phyloP scores from a whole-genome alignment of 2,329 filamentous ascomycete genomes.

The Epichloe scottii region DNA sequence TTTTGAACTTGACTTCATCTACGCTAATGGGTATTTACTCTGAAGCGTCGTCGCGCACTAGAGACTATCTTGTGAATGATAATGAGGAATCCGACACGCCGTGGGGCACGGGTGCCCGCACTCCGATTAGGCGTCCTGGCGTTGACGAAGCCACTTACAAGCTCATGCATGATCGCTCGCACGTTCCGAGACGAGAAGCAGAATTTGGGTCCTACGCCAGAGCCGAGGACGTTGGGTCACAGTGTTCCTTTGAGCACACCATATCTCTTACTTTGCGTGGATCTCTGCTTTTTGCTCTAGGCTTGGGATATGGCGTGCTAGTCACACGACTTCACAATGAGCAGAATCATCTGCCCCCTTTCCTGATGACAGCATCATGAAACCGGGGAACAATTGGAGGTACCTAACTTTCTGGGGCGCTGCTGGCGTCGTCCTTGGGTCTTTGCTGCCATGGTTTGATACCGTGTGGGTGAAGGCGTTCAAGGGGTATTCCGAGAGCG shows the following conservation, averaged over 20 bases:
- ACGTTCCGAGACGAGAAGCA: constrained; percentile 21
- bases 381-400: constrained; percentile 37
- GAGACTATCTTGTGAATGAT: constrained; percentile 26
- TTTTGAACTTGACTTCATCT: constrained; percentile 76
- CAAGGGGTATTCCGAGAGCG: constrained; percentile 22
- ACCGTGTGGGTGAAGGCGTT: constrained; percentile 51
- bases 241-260: constrained; percentile 11
- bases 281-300: constrained; percentile 61
- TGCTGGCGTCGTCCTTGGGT: constrained; percentile 65
- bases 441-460: constrained; percentile 75
- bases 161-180: constrained; percentile 29
- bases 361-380: constrained; percentile 29
- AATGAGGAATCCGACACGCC: constrained; percentile 52
- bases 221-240: constrained; percentile 13
- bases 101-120: constrained; percentile 67
- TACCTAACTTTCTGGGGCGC: constrained; percentile 76
- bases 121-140: constrained; percentile 38
- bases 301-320: constrained; percentile 70
- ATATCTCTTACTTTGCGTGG: constrained; percentile 45
- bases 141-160: constrained; percentile 32
- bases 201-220: constrained; percentile 17
- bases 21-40: constrained; percentile 89
- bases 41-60: constrained; percentile 42
- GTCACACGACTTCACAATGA: constrained; percentile 69
- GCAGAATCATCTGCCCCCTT: constrained; percentile 49